A percentile compares a stretch with the other conserved stretches of the same genome.
phyloP scores from a whole-genome alignment of 176 grass and related monocot genomes.

The Elaeis guineensis region DNA sequence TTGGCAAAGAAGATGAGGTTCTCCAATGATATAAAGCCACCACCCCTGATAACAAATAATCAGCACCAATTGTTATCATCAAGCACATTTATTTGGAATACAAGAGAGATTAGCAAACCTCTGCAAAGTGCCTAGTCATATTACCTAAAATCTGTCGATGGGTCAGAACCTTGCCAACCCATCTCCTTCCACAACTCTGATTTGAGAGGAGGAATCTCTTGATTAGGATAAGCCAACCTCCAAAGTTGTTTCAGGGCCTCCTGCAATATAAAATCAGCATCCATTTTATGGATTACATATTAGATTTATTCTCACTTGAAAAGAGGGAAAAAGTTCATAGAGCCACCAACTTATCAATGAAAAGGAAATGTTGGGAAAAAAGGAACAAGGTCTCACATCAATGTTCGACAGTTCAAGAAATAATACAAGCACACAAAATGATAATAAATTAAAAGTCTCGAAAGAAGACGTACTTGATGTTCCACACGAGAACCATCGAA shows the following conservation, averaged over 20 bases:
- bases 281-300: too few relatives aligned
- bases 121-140: too few relatives aligned
- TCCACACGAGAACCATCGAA: slow-evolving; percentile 73
- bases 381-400: too few relatives aligned
- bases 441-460: neutral
- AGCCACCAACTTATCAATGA: too few relatives aligned
- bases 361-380: too few relatives aligned
- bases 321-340: neutral
- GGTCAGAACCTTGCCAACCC: slow-evolving; percentile 97
- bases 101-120: neutral
- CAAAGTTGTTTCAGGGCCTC: slow-evolving; percentile 84
- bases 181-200: slow-evolving; percentile 98
- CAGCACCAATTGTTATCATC: slow-evolving; percentile 14
- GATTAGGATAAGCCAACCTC: slow-evolving; percentile 63
- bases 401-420: too few relatives aligned
- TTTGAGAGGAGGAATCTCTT: slow-evolving; percentile 65
- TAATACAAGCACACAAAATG: too few relatives aligned
- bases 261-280: slow-evolving; percentile 21
- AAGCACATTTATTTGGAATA: slow-evolving; percentile 6
- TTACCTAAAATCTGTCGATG: slow-evolving; percentile 95
- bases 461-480: slow-evolving; percentile 58
- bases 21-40: slow-evolving; percentile 75
- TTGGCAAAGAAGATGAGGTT: slow-evolving; percentile 92
- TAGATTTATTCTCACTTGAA: neutral
- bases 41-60: slow-evolving; percentile 44